Base-by-base conservation (phyloP, 1,284 basidiomycete genomes). In the Austroboletus rostrupii region DNA sequence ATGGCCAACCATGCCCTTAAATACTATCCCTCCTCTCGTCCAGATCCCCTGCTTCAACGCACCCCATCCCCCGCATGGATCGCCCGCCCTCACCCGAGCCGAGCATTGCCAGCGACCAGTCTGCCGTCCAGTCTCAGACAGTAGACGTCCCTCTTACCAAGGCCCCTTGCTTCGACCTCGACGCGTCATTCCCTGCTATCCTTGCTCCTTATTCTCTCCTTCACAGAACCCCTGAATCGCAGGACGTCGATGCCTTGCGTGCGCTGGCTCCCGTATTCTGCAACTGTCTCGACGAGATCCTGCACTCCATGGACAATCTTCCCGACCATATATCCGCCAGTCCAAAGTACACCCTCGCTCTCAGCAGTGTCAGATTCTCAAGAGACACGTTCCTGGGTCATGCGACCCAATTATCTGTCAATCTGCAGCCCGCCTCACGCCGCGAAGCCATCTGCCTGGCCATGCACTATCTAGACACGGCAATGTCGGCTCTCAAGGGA, bases 181-280 rank as follows among this genome's bases (percentile, higher is more conserved):
- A 69, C 17, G 60, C 37, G 35, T 50, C 65, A n/a, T 70, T 69
- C 41, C 67, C 67, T 2, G 60, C 65, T 2, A 67, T 70, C 50
- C 39, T 67, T 45, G 43, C 44, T 12, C 60, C 65, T 4, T 45
- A 65, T 20, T 53, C 45, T 2, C 54, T 68, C 45, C 62, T 66
- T 28, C 56, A 42, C 40, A 50, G 28, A 26, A 42, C 64, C 10
- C 49, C 60, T 1, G 48, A 60, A 28, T 53, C 65, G 5, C 57
- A 53, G 10, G 67, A 66, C 42, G 41, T 66, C 28, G 48, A 57
- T 43, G 64, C 64, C 8, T 44, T 66, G 29, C 67, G 60, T 23
- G 64, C 65, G 14, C 53, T 66, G 35, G 50, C 58, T 10, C 56
- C 50, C 19, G 45, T 65, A 12, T 60, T 66, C 38, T 46, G 40